These are phyloP conservation scores for Monosporascus sp. DNA, from an alignment of 2,329 filamentous ascomycete species.

Conservation along the genomic window DNA sequence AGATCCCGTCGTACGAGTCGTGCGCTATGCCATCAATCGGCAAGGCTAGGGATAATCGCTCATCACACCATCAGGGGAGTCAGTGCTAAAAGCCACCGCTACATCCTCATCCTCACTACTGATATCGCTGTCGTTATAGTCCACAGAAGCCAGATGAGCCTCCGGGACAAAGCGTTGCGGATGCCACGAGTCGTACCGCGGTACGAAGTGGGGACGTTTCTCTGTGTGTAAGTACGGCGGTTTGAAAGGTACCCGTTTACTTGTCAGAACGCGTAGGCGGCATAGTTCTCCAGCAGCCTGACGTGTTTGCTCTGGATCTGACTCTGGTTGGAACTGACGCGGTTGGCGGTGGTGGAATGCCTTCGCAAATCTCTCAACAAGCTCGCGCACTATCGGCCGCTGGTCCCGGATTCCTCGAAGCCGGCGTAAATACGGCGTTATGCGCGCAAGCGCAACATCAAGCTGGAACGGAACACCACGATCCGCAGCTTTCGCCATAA, in stretches of 20 bases:
- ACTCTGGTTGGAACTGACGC: background rate
- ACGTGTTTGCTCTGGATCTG: background rate
- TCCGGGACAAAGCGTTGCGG: slow-evolving; percentile 3
- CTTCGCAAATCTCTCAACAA: slow-evolving; percentile 1
- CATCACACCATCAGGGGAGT: too few species aligned
- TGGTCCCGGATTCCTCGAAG: background rate
- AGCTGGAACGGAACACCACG: slow-evolving; percentile 3
- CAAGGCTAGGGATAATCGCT: too few species aligned
- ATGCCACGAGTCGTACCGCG: slow-evolving; percentile 10
- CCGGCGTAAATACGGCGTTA: background rate
- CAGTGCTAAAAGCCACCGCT: slow-evolving; percentile 4
- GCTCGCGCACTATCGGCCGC: background rate
- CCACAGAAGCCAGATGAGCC: slow-evolving; percentile 1
- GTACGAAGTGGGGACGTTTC: slow-evolving; percentile 3
- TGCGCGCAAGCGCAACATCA: slow-evolving; percentile 4
- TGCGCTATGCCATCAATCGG: too few species aligned
- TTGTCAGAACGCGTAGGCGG: slow-evolving; percentile 9
- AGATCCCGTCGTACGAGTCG: too few species aligned
- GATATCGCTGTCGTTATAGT: slow-evolving; percentile 2
- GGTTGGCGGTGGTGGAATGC: slow-evolving; percentile 6
- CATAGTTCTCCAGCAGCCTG: too few species aligned
- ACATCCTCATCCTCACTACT: slow-evolving; percentile 9
- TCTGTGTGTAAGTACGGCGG: slow-evolving; percentile 8
- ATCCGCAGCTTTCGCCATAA: slow-evolving; percentile 5
- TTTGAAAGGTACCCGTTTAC: slow-evolving; percentile 1